Evolutionary conservation across 2,329 filamentous ascomycete genomes (phyloP).

Genomic region (Monilinia aucupariae): DNA sequence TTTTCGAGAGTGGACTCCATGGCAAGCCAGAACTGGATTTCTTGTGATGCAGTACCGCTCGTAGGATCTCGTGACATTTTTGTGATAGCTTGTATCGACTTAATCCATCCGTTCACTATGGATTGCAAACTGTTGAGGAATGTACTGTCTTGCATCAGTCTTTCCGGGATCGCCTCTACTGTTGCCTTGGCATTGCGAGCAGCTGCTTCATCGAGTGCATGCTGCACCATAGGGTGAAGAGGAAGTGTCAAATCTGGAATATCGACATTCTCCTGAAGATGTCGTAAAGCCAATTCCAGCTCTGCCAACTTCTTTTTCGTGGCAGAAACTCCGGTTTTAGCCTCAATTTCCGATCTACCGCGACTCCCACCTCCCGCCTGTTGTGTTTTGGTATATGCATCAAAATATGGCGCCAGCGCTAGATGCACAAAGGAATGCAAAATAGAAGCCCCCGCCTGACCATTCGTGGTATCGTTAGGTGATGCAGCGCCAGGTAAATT

Average conservation of each 20-base stretch:
- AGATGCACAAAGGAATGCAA: slow-evolving; percentile 88
- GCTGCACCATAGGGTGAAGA: slow-evolving; percentile 83
- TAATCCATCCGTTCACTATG: slow-evolving; percentile 96
- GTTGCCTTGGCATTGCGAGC: slow-evolving; percentile 62
- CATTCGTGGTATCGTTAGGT: slow-evolving; percentile 54
- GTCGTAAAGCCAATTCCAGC: slow-evolving; percentile 80
- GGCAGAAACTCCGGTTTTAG: slow-evolving; percentile 91
- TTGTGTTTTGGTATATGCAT: slow-evolving; percentile 85
- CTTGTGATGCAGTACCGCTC: slow-evolving; percentile 78
- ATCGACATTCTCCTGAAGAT: slow-evolving; percentile 95
- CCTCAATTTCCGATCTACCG: slow-evolving; percentile 76
- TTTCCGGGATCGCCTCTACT: slow-evolving; percentile 69
- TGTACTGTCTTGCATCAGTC: slow-evolving; percentile 77
- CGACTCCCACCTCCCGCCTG: slow-evolving; percentile 61
- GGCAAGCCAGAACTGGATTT: slow-evolving; percentile 98
- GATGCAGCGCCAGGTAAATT: slow-evolving; percentile 81
- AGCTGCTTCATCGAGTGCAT: slow-evolving; percentile 72
- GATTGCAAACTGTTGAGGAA: slow-evolving; percentile 93
- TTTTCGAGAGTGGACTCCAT: slow-evolving; percentile 92
- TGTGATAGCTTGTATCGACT: slow-evolving; percentile 93
- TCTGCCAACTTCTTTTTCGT: slow-evolving; percentile 97
- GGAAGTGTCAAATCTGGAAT: slow-evolving; percentile 87
- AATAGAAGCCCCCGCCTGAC: slow-evolving; percentile 65
- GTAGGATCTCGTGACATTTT: slow-evolving; percentile 83
- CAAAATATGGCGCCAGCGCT: slow-evolving; percentile 91